Evolutionary conservation across 768 basidiomycete species (phyloP).

Genomic region (Lactifluus echinatus): DNA sequence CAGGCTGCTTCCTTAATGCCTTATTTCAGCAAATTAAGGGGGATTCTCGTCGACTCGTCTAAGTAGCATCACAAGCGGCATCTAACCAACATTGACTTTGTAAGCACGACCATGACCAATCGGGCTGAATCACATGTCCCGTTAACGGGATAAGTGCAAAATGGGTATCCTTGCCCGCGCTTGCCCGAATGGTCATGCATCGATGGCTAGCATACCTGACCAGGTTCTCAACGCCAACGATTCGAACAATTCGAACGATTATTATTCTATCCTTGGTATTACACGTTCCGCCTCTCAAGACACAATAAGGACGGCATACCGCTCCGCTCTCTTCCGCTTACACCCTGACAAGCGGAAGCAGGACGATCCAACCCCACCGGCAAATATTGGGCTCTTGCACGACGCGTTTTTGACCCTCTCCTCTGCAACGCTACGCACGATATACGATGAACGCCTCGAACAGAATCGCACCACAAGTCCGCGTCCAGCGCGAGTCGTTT

Average conservation of each 20-base stretch:
- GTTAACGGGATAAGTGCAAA: too few relatives aligned
- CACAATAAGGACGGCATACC: constrained; percentile 67
- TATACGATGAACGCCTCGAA: constrained; percentile 37
- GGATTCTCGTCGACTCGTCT: too few relatives aligned
- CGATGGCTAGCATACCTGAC: background rate
- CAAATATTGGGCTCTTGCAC: constrained; percentile 47
- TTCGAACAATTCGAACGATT: constrained; percentile 30
- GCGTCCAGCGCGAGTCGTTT: constrained; percentile 70
- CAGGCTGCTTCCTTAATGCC: too few relatives aligned
- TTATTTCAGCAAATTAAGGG: too few relatives aligned
- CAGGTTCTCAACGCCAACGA: background rate
- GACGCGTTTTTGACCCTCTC: constrained; percentile 61
- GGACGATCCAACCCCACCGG: background rate
- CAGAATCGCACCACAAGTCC: constrained; percentile 31
- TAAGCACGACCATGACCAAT: too few relatives aligned
- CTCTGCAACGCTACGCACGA: constrained; percentile 36
- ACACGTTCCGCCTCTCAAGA: constrained; percentile 37
- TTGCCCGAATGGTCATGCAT: too few relatives aligned
- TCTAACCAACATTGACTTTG: too few relatives aligned
- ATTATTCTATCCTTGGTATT: constrained; percentile 52
- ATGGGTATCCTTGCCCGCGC: too few relatives aligned
- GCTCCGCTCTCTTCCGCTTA: constrained; percentile 47
- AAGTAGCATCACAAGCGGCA: too few relatives aligned
- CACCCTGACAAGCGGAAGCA: constrained; percentile 52
- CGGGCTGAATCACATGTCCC: too few relatives aligned